Evolutionary conservation across 2,329 filamentous ascomycete genomes (phyloP), one percentile per base, ranked within the genome.

Genomic region (Verticillium zaregamsianum): DNA sequence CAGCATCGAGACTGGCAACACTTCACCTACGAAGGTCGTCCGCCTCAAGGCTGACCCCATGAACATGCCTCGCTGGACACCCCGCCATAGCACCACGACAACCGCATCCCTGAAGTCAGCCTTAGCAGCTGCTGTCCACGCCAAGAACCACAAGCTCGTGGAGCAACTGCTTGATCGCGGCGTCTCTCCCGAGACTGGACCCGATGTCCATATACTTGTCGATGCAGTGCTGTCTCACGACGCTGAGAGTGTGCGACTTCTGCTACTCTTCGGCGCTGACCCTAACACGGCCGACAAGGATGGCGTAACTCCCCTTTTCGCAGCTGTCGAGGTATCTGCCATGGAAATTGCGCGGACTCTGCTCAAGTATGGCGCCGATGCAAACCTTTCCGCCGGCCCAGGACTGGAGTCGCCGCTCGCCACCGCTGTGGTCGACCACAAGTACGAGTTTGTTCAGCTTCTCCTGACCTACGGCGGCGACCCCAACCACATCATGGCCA

Each of bases 291-390:
- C 75, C 0, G 83, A 86, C 65, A 74, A 72, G 31, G 74, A 81
- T 20, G 80, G 81, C 28, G 68, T 80, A 37, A 83, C 81, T 0
- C 84, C 86, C 2, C 76, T 88, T 2, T 76, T 77, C 59, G 80
- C 73, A 17, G 80, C 79, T 0, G 82, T 81, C 3, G 84, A 83
- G 66, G 79, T 79, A 63, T 79, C 78, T 0, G 86, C 84, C 68
- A 70, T 84, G 49, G 82, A 84, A 25, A 86, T 81, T 3, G 85
- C 86, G 0, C 82, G 82, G 33, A 74, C 83, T 58, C 79, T 90
- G 5, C 78, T 88, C 66, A 88, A 89, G 73, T 89, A 90, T 64
- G 86, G 86, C 12, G 85, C 84, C 17, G 84, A 85, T 68, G 80
- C 81, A 11, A 86, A 86, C 68, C 75, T 84, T 55, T 72, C 76